These are phyloP conservation scores for Plantago lanceolata DNA, from an alignment of 305 asterid genomes.

Conservation along the genomic window DNA sequence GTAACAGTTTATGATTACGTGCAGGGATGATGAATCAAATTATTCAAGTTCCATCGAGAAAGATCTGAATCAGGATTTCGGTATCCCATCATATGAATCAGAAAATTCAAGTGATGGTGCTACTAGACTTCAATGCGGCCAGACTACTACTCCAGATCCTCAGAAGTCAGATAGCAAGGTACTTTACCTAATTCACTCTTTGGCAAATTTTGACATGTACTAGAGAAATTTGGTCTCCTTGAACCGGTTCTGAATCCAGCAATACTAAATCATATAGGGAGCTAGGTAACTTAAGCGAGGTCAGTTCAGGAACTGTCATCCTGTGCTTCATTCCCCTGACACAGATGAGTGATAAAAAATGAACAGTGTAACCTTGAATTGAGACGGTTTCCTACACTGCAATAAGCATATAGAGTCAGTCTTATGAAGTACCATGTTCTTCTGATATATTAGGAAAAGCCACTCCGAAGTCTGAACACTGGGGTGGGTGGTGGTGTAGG, in stretches of 20 bases:
- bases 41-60: conserved; percentile 34
- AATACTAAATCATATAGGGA: neutral
- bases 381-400: neutral
- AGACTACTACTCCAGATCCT: conserved; percentile 33
- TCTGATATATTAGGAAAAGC: too few species aligned
- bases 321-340: neutral
- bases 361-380: neutral
- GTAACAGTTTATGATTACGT: conserved; percentile 23
- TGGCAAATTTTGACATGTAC: neutral
- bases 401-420: neutral
- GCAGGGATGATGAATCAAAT: conserved; percentile 52
- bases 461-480: too few species aligned
- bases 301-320: neutral
- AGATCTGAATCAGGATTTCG: conserved; percentile 30
- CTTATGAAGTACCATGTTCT: too few species aligned
- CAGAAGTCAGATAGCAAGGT: conserved; percentile 52
- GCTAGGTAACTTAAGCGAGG: neutral
- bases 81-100: conserved; percentile 33
- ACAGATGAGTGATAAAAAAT: neutral
- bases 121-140: conserved; percentile 30
- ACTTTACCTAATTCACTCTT: conserved; percentile 8
- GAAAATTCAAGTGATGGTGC: conserved; percentile 34
- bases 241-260: neutral
- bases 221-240: neutral
- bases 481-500: too few species aligned